Evolutionary conservation across 805 yeast genomes (phyloP).

Genomic region (Metschnikowia lachancei): DNA sequence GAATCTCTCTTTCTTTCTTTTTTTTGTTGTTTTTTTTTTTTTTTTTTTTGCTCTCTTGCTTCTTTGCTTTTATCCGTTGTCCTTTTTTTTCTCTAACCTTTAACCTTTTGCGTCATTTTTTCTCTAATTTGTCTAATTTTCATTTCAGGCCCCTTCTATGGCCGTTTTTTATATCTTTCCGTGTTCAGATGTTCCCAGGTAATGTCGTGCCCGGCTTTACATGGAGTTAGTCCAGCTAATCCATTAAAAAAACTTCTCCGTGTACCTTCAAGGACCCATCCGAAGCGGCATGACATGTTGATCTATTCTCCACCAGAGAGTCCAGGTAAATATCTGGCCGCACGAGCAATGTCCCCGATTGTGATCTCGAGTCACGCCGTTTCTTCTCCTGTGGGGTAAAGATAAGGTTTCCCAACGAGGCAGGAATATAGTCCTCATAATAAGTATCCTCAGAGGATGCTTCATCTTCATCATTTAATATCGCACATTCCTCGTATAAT

Average conservation of each 20-base stretch:
- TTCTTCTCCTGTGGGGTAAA: conserved; percentile 75
- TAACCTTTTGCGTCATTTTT: background rate
- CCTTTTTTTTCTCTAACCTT: background rate
- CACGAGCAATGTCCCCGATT: conserved; percentile 40
- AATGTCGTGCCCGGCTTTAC: too few relatives aligned
- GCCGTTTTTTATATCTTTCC: background rate
- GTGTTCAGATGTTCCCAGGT: too few relatives aligned
- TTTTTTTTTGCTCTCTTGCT: background rate
- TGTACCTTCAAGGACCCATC: background rate
- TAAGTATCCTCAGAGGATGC: conserved; percentile 27
- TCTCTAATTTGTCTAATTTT: background rate
- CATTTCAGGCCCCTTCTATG: background rate
- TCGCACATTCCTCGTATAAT: conserved; percentile 20
- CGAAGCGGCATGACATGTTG: background rate
- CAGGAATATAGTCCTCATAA: conserved; percentile 81
- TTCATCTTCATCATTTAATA: conserved; percentile 33
- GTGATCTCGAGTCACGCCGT: conserved; percentile 64
- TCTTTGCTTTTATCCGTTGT: background rate
- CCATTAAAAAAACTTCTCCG: conserved; percentile 6
- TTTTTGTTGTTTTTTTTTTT: background rate
- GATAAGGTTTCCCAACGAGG: conserved; percentile 67
- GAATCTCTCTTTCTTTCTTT: background rate
- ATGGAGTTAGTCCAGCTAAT: conserved; percentile 3
- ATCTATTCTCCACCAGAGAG: background rate
- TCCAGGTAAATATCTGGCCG: conserved; percentile 9